Conservation (phyloP, 179 eudicot species). For the Nepenthes alata region DNA sequence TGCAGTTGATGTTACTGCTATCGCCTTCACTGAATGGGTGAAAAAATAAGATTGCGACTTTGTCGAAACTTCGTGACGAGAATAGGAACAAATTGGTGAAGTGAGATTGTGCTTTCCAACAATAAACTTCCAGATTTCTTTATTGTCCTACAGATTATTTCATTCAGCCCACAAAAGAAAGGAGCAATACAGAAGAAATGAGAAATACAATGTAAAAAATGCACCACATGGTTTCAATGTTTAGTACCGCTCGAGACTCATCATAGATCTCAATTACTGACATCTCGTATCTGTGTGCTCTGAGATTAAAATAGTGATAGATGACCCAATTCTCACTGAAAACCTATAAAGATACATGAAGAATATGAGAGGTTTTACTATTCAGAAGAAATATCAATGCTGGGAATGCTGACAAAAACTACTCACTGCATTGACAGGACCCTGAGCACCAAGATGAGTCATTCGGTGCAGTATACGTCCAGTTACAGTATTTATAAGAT, state of each 20-base stretch:
- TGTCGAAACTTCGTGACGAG: conserved; percentile 82
- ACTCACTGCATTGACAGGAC: conserved; percentile 98
- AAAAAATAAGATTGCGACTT: conserved; percentile 92
- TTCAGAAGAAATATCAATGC: background rate
- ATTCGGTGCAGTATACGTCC: conserved; percentile 89
- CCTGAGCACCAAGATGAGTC: conserved; percentile 91
- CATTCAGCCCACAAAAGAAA: background rate
- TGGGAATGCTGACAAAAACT: conserved; percentile 1
- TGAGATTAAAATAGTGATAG: conserved; percentile 95
- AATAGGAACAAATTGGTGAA: conserved; percentile 83
- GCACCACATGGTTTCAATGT: conserved; percentile 1
- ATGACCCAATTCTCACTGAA: conserved; percentile 99
- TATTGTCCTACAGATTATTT: conserved; percentile 62
- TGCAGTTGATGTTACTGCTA: conserved; percentile 81
- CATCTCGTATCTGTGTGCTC: conserved; percentile 98
- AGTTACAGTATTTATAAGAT: conserved; percentile 86
- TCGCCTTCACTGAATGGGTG: conserved; percentile 77
- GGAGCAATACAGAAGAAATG: background rate
- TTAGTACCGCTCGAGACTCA: conserved; percentile 81
- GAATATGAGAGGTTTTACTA: background rate
- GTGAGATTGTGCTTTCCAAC: conserved; percentile 97
- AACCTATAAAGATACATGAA: conserved; percentile 41
- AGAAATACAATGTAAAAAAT: background rate
- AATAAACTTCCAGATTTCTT: conserved; percentile 77
- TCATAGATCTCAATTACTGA: conserved; percentile 98